Evolutionary conservation across 495 filamentous ascomycete species (phyloP).

Genomic region (Hyphodiscus hymeniophilus): DNA sequence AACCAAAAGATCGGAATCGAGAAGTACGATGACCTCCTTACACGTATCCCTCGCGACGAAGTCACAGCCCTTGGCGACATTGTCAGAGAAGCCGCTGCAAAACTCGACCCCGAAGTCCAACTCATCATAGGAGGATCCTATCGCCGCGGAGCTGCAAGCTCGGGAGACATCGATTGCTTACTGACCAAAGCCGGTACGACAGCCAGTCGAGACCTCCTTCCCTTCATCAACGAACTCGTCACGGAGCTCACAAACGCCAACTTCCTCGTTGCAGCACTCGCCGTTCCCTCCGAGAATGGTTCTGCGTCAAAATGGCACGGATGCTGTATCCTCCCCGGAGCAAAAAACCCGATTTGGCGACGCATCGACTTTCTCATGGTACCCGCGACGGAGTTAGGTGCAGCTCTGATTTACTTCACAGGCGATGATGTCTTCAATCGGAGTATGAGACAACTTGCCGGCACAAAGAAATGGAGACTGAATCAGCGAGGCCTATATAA

Average conservation of each 20-base stretch:
- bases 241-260: conserved; percentile 46
- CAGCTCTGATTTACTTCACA: conserved; percentile 90
- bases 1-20: conserved; percentile 76
- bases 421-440: conserved; percentile 97
- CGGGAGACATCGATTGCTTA: conserved; percentile 80
- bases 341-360: conserved; percentile 47
- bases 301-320: conserved; percentile 74
- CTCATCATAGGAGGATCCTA: conserved; percentile 79
- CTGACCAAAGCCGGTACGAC: conserved; percentile 62
- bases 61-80: conserved; percentile 61
- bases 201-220: conserved; percentile 47
- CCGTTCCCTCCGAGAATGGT: conserved; percentile 28
- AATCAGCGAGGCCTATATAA: conserved; percentile 80
- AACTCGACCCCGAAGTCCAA: conserved; percentile 51
- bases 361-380: conserved; percentile 86
- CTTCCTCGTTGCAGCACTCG: conserved; percentile 48
- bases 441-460: conserved; percentile 73
- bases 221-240: conserved; percentile 58
- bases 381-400: conserved; percentile 71
- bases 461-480: conserved; percentile 75
- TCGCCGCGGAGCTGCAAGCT: conserved; percentile 65
- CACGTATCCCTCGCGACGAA: conserved; percentile 74
- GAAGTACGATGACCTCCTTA: conserved; percentile 73
- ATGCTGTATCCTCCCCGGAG: conserved; percentile 56
- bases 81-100: conserved; percentile 52